Evolutionary conservation across 768 basidiomycete species (phyloP).

Genomic region (Rhizopogon sp.): DNA sequence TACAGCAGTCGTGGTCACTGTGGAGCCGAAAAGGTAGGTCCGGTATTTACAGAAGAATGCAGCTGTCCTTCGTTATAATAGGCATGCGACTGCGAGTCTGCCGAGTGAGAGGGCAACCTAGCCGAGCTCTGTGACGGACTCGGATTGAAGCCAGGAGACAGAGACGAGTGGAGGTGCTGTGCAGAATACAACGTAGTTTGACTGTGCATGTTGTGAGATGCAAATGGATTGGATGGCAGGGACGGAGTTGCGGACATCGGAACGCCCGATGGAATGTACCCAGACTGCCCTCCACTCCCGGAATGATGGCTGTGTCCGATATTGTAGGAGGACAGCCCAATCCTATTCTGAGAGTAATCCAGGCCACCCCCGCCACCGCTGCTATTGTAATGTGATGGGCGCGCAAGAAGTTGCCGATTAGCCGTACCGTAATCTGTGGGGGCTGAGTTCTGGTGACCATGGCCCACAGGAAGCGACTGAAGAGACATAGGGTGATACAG

Average conservation of each 20-base stretch:
- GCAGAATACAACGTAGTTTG: constrained; percentile 26
- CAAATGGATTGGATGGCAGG: constrained; percentile 34
- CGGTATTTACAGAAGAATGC: constrained; percentile 21
- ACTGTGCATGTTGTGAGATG: constrained; percentile 20
- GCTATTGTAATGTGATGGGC: constrained; percentile 25
- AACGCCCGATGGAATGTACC: constrained; percentile 31
- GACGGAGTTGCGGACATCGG: constrained; percentile 52
- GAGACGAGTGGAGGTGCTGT: constrained; percentile 23
- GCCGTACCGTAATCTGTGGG: constrained; percentile 36
- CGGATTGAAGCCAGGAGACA: constrained; percentile 24
- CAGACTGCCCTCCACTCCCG: constrained; percentile 25
- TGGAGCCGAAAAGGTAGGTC: constrained; percentile 24
- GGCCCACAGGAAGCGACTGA: constrained; percentile 41
- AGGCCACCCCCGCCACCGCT: constrained; percentile 11
- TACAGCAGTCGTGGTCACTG: constrained; percentile 13
- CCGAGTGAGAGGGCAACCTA: constrained; percentile 20
- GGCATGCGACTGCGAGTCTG: constrained; percentile 21
- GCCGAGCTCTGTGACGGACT: constrained; percentile 26
- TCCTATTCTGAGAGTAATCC: constrained; percentile 27
- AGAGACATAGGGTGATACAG: constrained; percentile 78
- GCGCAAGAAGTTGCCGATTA: constrained; percentile 43
- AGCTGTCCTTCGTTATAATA: constrained; percentile 27
- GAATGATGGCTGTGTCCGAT: constrained; percentile 40
- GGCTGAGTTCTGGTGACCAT: constrained; percentile 27
- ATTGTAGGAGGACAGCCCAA: constrained; percentile 32